Evolutionary conservation across 148 eudicot genomes (phyloP).

Genomic region (Vaccinium myrtillus): DNA sequence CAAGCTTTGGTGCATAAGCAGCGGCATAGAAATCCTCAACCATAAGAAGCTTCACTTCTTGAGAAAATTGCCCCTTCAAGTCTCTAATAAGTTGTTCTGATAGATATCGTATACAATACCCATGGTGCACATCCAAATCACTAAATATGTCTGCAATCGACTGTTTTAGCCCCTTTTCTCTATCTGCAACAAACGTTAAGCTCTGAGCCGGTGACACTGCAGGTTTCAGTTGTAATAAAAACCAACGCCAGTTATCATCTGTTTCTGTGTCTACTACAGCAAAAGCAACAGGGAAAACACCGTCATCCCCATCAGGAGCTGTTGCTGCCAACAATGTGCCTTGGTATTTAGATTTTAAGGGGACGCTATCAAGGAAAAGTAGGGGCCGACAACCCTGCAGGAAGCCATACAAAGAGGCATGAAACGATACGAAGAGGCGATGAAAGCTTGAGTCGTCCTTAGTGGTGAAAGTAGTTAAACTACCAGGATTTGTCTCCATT

Average conservation of each 20-base stretch:
- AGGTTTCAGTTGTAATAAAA: slow-evolving; percentile 66
- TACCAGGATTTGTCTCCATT: slow-evolving; percentile 95
- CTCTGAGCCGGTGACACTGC: slow-evolving; percentile 47
- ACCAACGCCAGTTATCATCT: slow-evolving; percentile 90
- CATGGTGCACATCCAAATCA: slow-evolving; percentile 54
- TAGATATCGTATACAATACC: slow-evolving; percentile 67
- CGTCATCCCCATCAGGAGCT: slow-evolving; percentile 84
- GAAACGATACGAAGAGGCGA: slow-evolving; percentile 84
- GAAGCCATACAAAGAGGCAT: slow-evolving; percentile 80
- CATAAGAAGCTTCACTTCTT: slow-evolving; percentile 79
- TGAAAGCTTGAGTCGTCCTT: slow-evolving; percentile 91
- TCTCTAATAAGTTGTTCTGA: slow-evolving; percentile 57
- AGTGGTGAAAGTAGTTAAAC: slow-evolving; percentile 88
- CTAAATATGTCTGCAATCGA: slow-evolving; percentile 67
- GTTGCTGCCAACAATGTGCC: slow-evolving; percentile 83
- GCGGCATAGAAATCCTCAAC: slow-evolving; percentile 75
- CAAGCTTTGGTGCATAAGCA: slow-evolving; percentile 66
- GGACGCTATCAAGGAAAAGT: slow-evolving; percentile 77
- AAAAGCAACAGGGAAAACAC: slow-evolving; percentile 89
- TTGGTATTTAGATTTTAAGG: slow-evolving; percentile 83
- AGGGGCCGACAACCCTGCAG: slow-evolving; percentile 88
- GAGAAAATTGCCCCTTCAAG: slow-evolving; percentile 75
- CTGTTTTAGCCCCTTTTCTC: slow-evolving; percentile 70
- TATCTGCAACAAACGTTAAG: slow-evolving; percentile 79
- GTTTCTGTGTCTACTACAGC: slow-evolving; percentile 82